Evolutionary conservation across 2,329 filamentous ascomycete genomes (phyloP).

Genomic region (Trichothecium roseum): DNA sequence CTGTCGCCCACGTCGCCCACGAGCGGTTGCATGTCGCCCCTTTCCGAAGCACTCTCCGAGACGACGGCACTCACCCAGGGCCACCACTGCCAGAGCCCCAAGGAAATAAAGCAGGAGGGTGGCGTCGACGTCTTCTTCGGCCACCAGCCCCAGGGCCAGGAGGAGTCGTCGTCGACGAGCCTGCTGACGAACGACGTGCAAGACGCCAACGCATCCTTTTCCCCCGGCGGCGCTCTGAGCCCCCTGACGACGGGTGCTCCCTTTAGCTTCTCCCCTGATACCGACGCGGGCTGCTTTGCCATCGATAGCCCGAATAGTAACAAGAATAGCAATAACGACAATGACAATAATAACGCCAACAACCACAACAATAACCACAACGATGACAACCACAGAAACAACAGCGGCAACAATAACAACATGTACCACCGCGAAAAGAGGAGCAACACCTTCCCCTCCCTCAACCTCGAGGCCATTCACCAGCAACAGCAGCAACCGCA

Average conservation of each 20-base stretch:
- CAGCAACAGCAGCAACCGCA: constrained; percentile 22
- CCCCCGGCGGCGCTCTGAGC: constrained; percentile 62
- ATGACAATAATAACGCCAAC: too few relatives aligned
- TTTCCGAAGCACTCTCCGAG: constrained; percentile 62
- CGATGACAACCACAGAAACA: too few relatives aligned
- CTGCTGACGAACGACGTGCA: constrained; percentile 21
- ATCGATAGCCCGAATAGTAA: neutral
- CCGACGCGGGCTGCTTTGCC: constrained; percentile 54
- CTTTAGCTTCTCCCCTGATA: constrained; percentile 67
- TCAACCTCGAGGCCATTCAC: constrained; percentile 50
- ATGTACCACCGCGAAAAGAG: constrained; percentile 47
- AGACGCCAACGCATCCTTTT: constrained; percentile 45
- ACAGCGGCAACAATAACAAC: too few relatives aligned
- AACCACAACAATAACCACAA: too few relatives aligned
- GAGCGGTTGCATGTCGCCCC: constrained; percentile 49
- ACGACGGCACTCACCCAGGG: too few relatives aligned
- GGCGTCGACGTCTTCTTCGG: constrained; percentile 20
- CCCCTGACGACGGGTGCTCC: constrained; percentile 67
- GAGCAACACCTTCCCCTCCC: constrained; percentile 75
- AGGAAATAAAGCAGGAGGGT: constrained; percentile 47
- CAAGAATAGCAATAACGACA: too few relatives aligned
- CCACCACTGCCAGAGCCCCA: constrained; percentile 60
- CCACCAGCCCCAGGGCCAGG: constrained; percentile 20
- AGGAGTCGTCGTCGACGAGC: too few relatives aligned
- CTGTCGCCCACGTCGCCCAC: constrained; percentile 66